Percentiles rank a stretch among this genome's conserved stretches.
Conservation (phyloP, 106 monocot species). For the Acorus gramineus region DNA sequence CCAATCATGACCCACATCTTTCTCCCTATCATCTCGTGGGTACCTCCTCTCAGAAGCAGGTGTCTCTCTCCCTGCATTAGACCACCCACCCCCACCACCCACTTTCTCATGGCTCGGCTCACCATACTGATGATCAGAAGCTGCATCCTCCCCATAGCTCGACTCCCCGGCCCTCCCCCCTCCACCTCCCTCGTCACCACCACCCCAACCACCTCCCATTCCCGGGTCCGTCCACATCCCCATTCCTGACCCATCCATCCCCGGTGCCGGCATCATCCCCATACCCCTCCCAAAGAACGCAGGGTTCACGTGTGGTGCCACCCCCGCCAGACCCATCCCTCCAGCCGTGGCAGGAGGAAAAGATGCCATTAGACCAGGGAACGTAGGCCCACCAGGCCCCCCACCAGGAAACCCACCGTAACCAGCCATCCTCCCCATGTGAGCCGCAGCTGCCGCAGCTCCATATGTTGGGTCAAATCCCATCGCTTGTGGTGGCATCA, state of each 20-base stretch:
- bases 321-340: neutral
- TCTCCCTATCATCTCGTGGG: constrained; percentile 44
- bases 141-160: constrained; percentile 59
- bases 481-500: constrained; percentile 55
- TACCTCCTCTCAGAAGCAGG: constrained; percentile 44
- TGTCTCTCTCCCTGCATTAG: too few relatives aligned
- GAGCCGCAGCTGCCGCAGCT: constrained; percentile 30
- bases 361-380: constrained; percentile 72
- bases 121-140: constrained; percentile 33
- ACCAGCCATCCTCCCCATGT: constrained; percentile 71
- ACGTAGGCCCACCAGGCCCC: constrained; percentile 41
- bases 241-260: constrained; percentile 47
- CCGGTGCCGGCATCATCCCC: too few relatives aligned
- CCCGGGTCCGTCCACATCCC: constrained; percentile 81
- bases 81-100: too few relatives aligned
- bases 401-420: constrained; percentile 75
- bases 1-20: constrained; percentile 44
- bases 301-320: constrained; percentile 82
- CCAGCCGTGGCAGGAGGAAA: constrained; percentile 45
- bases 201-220: constrained; percentile 62
- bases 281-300: constrained; percentile 69
- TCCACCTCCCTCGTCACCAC: constrained; percentile 77
- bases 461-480: constrained; percentile 72
- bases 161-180: constrained; percentile 78
- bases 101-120: too few relatives aligned